phyloP scores from a whole-genome alignment of 225 moss, liverwort and hornwort species.

The Rhytidiadelphus loreus region DNA sequence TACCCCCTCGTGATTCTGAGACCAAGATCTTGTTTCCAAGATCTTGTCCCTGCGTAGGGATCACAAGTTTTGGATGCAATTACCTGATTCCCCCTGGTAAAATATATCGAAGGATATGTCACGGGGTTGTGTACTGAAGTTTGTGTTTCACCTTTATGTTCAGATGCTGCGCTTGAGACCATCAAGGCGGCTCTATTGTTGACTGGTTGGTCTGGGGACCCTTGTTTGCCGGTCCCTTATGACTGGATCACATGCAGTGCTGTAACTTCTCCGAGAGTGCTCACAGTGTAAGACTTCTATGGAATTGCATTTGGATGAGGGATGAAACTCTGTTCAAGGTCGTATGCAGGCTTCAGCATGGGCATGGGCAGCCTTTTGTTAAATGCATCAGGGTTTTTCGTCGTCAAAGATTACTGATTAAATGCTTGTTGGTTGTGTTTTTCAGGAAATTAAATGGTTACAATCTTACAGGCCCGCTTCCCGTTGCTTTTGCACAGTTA shows the following conservation, averaged over 20 bases:
- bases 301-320: not conserved
- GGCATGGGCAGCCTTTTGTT: not conserved
- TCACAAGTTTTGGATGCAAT: not conserved
- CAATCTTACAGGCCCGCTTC: constrained; percentile 24
- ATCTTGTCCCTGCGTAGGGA: not conserved
- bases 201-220: constrained; percentile 26
- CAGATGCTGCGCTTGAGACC: constrained; percentile 7
- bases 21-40: not conserved
- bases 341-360: not conserved
- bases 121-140: not conserved
- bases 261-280: not conserved
- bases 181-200: constrained; percentile 1
- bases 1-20: not conserved
- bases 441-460: not conserved
- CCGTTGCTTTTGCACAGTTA: not conserved
- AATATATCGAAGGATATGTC: not conserved
- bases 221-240: constrained; percentile 16
- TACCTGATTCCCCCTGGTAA: not conserved
- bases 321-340: not conserved
- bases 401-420: not conserved
- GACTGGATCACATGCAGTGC: constrained; percentile 8
- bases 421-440: not conserved
- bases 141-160: not conserved
- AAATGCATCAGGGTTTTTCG: not conserved
- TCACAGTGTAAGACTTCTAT: constrained; percentile 2